Percentiles rank a stretch among this genome's conserved stretches.
Conservation (phyloP, 352 stramenopile genomes). For the Phytophthora fragariae region DNA sequence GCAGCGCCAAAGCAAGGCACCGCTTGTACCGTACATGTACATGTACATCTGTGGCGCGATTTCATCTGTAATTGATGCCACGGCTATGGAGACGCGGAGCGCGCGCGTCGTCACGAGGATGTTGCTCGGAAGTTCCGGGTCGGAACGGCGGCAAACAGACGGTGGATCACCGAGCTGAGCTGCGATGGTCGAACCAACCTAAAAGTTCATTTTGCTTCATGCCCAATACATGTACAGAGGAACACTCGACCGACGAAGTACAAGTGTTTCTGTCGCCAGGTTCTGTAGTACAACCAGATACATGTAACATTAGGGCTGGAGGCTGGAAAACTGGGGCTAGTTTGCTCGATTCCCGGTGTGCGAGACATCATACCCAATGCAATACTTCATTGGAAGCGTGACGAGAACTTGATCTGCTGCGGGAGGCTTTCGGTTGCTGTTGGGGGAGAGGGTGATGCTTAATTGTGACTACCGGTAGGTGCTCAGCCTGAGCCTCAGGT, state of each 20-base stretch:
- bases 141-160: constrained; percentile 9
- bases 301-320: neutral
- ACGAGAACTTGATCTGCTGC: neutral
- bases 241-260: neutral
- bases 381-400: neutral
- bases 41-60: neutral
- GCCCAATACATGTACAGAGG: no score
- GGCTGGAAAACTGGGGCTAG: neutral
- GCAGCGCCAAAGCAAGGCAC: neutral
- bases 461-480: neutral
- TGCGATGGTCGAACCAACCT: neutral
- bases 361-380: no score
- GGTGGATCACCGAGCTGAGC: constrained; percentile 23
- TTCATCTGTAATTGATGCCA: constrained; percentile 3
- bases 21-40: neutral
- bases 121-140: constrained; percentile 1
- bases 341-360: neutral
- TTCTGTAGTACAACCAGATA: neutral
- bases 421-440: neutral
- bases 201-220: neutral
- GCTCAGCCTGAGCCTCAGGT: neutral
- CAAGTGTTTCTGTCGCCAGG: neutral
- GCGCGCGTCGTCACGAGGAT: constrained; percentile 27
- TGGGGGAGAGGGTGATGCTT: neutral
- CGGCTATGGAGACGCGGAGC: constrained; percentile 17